phyloP scores from a whole-genome alignment of 768 basidiomycete species.

The Pseudohyphozyma bogoriensis region DNA sequence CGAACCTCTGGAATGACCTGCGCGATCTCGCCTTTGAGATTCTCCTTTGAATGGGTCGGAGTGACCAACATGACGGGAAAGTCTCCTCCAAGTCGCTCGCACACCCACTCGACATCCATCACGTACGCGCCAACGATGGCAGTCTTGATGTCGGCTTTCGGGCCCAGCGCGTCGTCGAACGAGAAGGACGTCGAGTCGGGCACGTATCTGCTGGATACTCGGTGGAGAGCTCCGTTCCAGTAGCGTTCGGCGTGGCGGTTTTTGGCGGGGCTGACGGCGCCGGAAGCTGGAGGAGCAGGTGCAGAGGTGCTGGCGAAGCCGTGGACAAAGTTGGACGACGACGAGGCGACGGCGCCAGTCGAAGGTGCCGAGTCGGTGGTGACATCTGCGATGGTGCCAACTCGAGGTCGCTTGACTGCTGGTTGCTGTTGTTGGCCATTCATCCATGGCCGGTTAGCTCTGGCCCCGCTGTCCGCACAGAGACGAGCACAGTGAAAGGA shows the following conservation, averaged over 20 bases:
- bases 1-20: not conserved
- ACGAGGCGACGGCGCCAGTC: slow-evolving; percentile 10
- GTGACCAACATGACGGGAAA: slow-evolving; percentile 12
- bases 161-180: slow-evolving; percentile 26
- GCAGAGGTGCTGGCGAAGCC: not conserved
- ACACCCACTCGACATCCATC: slow-evolving; percentile 13
- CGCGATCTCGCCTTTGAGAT: not conserved
- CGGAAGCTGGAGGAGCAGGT: no score
- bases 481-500: no score
- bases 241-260: slow-evolving; percentile 3
- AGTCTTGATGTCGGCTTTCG: slow-evolving; percentile 27
- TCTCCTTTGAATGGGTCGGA: no score
- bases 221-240: slow-evolving; percentile 12
- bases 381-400: slow-evolving; percentile 16
- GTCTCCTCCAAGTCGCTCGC: slow-evolving; percentile 4
- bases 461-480: no score
- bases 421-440: no score
- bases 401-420: not conserved
- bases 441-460: no score
- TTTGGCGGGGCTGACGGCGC: not conserved
- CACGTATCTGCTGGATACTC: slow-evolving; percentile 1
- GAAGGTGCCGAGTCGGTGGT: slow-evolving; percentile 21
- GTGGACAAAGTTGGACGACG: not conserved
- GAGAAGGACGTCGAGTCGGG: slow-evolving; percentile 7
- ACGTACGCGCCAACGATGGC: slow-evolving; percentile 34